Evolutionary conservation across 192 early-diverging fungal species (phyloP), one percentile per base, ranked within the genome.

Genomic region (Backusella sp.): DNA sequence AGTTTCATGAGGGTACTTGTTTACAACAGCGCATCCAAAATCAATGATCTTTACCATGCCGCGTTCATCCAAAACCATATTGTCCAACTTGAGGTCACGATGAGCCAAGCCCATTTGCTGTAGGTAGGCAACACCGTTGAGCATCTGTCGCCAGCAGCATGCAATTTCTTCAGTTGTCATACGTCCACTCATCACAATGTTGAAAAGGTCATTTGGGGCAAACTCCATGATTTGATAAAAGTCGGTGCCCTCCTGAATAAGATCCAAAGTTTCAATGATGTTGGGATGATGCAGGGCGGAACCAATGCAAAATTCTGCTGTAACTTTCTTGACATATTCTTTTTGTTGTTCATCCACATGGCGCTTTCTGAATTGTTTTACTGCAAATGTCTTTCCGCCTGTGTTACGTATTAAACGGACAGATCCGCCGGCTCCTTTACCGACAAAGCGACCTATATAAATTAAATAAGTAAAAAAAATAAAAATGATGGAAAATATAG

Each of bases 201-300:
- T 88, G 73, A 92, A 99, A 68, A 99, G 86, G 82, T 99, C 98
- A 59, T 94, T 93, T 68, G 92, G 92, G 39, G 94, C 95, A 89
- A 93, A 98, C 82, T 99, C 98, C 95, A 95, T 93, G 62, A 95
- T 90, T 84, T 94, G 87, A 73, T 89, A 94, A 39, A 90, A 90
- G 37, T 83, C 85, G 35, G 23, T 23, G 23, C 86, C 85, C 73
- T 93, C 92, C 77, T 91, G 89, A 34, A 95, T 88, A 73, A 95
- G 89, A 77, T 94, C 92, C 66, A 94, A 62, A 0, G 92, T 94
- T 79, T 94, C 92, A 42, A 94, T 92, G 36, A 95, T 88, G 76
- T 94, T 94, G 56, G 86, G 83, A 74, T 95, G 92, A 78, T 92
- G 92, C 23, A 94, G 83, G 6, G 90, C 90, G 5, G 91, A 93